phyloP scores from a whole-genome alignment of 1,284 basidiomycete genomes.

The Malassezia equina region DNA sequence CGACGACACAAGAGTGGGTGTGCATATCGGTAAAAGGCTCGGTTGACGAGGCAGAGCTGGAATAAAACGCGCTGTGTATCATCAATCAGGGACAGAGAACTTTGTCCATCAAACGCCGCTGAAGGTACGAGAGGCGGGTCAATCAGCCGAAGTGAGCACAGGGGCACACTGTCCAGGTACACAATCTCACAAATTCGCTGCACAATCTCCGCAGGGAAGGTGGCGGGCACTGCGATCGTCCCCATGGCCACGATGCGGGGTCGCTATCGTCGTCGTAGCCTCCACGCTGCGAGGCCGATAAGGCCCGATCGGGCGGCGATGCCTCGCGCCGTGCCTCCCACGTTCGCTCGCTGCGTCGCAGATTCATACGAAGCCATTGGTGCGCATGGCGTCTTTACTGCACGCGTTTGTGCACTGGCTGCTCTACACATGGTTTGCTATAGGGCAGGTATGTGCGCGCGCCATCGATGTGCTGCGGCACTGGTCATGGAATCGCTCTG shows the following conservation, averaged over 20 bases:
- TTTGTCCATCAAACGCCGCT: slow-evolving; percentile 33
- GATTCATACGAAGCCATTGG: not conserved
- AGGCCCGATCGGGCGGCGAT: not conserved
- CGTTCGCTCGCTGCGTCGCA: not conserved
- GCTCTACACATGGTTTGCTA: not conserved
- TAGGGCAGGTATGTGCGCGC: not conserved
- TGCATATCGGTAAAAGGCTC: slow-evolving; percentile 36
- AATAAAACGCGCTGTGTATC: slow-evolving; percentile 35
- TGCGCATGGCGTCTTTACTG: not conserved
- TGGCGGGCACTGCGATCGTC: not conserved
- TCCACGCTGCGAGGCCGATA: not conserved
- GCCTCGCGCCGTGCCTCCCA: too few species aligned
- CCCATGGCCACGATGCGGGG: not conserved
- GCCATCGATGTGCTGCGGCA: not conserved
- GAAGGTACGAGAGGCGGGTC: slow-evolving; percentile 42
- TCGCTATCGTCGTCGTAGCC: not conserved
- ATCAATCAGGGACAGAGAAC: slow-evolving; percentile 31
- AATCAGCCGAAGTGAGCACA: slow-evolving; percentile 34
- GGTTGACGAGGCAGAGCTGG: slow-evolving; percentile 40
- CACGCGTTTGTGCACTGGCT: not conserved
- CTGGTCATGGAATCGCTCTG: not conserved
- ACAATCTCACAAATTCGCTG: slow-evolving; percentile 33
- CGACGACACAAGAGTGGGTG: slow-evolving; percentile 39
- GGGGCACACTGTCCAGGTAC: slow-evolving; percentile 37
- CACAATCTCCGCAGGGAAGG: slow-evolving; percentile 27